These are phyloP conservation scores for Gaertneriomyces sp. DNA, from an alignment of 192 early-diverging fungal genomes.

Conservation along the genomic window DNA sequence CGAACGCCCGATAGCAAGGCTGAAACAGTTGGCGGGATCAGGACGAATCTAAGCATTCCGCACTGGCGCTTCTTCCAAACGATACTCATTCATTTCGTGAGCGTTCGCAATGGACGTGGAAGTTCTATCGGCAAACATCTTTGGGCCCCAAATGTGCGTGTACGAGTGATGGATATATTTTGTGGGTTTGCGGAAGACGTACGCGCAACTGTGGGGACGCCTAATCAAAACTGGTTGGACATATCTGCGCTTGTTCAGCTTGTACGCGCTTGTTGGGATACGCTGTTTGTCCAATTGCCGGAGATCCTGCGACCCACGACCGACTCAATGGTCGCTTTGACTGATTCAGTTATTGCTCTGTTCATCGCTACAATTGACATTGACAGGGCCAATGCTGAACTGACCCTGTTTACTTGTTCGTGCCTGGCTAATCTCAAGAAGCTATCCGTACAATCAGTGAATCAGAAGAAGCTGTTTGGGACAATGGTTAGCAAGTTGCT, in stretches of 20 bases:
- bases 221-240: neutral
- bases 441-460: constrained; percentile 13
- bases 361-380: neutral
- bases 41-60: neutral
- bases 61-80: neutral
- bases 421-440: neutral
- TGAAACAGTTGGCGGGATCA: neutral
- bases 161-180: too few relatives aligned
- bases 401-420: neutral
- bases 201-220: too few relatives aligned
- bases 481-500: constrained; percentile 10
- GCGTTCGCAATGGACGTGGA: neutral
- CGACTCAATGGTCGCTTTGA: too few relatives aligned
- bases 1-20: neutral
- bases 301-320: constrained; percentile 13
- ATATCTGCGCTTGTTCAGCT: neutral
- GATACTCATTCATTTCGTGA: neutral
- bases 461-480: constrained; percentile 26
- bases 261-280: neutral
- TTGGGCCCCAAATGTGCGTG: too few relatives aligned
- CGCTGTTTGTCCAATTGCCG: constrained; percentile 4
- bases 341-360: neutral
- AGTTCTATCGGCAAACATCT: neutral
- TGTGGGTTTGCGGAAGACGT: too few relatives aligned
- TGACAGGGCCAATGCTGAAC: too few relatives aligned